Evolutionary conservation across 192 early-diverging fungal genomes (phyloP).

Genomic region (Gonapodya prolifera): DNA sequence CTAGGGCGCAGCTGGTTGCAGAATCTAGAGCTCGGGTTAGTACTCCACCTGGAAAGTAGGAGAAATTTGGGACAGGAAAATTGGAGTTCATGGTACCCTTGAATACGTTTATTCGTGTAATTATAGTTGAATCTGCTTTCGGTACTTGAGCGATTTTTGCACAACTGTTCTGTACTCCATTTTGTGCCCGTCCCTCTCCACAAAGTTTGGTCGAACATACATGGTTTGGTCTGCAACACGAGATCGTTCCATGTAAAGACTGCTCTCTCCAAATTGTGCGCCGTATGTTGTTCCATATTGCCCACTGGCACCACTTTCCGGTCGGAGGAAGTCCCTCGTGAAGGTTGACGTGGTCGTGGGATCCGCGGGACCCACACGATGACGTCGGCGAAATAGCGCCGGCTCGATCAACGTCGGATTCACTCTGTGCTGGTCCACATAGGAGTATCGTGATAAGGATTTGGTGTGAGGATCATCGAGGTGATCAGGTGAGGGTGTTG

Average conservation of each 20-base stretch:
- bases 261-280: not conserved
- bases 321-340: not conserved
- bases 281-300: not conserved
- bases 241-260: not conserved
- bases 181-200: not conserved
- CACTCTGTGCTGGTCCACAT: not conserved
- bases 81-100: not conserved
- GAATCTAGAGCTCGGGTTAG: not conserved
- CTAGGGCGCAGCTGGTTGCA: not conserved
- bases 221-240: not conserved
- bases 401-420: not conserved
- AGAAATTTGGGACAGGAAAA: not conserved
- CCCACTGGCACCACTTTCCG: not conserved
- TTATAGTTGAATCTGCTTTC: not conserved
- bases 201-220: not conserved
- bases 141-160: not conserved
- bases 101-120: not conserved
- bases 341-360: not conserved
- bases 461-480: not conserved
- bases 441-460: not conserved
- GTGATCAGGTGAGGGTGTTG: too few species aligned
- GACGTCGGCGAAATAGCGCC: not conserved
- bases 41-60: too few species aligned
- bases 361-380: not conserved
- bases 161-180: not conserved